phyloP scores from a whole-genome alignment of 2,329 filamentous ascomycete species.

The Elsinoe arachidis region DNA sequence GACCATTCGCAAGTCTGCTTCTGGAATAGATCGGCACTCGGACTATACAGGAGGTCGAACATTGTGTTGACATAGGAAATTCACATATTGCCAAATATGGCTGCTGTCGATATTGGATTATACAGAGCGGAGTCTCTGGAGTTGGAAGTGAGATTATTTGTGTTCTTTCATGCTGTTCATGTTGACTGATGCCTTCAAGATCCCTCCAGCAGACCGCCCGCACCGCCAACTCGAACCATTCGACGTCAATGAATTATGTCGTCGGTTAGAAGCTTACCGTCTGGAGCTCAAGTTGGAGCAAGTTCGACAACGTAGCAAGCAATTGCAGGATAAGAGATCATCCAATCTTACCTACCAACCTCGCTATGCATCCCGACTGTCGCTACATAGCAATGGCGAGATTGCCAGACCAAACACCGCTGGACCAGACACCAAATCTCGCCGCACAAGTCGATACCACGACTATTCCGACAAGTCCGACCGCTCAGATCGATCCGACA shows the following conservation, averaged over 20 bases:
- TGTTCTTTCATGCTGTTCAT: neutral
- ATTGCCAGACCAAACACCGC: neutral
- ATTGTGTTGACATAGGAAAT: neutral
- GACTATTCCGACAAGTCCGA: conserved; percentile 11
- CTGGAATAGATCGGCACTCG: neutral
- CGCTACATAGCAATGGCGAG: neutral
- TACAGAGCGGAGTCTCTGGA: conserved; percentile 4
- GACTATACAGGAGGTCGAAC: neutral
- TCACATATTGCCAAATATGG: neutral
- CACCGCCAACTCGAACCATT: conserved; percentile 14
- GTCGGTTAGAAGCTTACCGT: conserved; percentile 15
- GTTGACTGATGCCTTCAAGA: neutral
- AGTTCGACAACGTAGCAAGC: conserved; percentile 11
- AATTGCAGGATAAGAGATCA: neutral
- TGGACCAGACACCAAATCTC: neutral
- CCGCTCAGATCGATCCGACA: conserved; percentile 1
- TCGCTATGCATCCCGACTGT: conserved; percentile 7
- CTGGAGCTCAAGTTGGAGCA: conserved; percentile 15
- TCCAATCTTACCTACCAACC: conserved; percentile 12
- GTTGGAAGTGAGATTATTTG: neutral
- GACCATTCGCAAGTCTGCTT: neutral
- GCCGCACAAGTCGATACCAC: neutral
- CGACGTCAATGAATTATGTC: conserved; percentile 15
- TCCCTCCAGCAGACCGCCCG: conserved; percentile 7
- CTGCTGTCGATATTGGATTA: neutral